Evolutionary conservation across 441 rosid species (phyloP).

Genomic region (Populus tomentosa): DNA sequence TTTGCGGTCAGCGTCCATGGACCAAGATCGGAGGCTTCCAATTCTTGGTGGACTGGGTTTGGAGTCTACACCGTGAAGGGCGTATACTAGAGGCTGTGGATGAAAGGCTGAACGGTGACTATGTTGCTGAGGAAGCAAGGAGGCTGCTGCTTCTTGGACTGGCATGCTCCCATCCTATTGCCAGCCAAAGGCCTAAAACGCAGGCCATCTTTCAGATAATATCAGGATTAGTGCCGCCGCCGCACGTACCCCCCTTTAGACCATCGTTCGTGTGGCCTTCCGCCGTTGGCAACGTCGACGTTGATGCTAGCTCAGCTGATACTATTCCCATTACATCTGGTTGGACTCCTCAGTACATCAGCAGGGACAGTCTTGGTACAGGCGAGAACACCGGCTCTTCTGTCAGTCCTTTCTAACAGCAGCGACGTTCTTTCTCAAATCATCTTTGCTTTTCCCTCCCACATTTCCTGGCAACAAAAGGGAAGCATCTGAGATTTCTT

Average conservation of each 20-base stretch:
- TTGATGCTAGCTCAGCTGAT: conserved; percentile 3
- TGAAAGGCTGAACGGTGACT: neutral
- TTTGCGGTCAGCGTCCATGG: neutral
- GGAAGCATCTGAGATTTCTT: neutral
- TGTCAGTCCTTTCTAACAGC: neutral
- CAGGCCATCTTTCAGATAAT: conserved; percentile 27
- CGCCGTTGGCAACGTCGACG: conserved; percentile 4
- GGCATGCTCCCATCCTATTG: neutral
- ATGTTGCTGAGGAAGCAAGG: neutral
- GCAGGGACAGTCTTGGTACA: conserved; percentile 12
- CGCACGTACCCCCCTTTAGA: conserved; percentile 35
- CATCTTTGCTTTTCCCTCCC: neutral
- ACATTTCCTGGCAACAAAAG: neutral
- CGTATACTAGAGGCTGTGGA: neutral
- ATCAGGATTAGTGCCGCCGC: conserved; percentile 29
- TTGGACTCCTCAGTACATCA: conserved; percentile 28
- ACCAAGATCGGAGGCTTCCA: neutral
- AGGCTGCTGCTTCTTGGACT: neutral
- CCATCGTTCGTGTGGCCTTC: conserved; percentile 42
- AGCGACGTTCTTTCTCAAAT: neutral
- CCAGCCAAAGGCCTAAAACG: neutral
- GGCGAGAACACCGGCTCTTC: conserved; percentile 12
- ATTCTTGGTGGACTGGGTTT: neutral
- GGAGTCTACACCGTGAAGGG: neutral
- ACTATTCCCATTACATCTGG: conserved; percentile 25